Evolutionary conservation across 2,329 filamentous ascomycete species (phyloP).

Genomic region (Biscogniauxia marginata): DNA sequence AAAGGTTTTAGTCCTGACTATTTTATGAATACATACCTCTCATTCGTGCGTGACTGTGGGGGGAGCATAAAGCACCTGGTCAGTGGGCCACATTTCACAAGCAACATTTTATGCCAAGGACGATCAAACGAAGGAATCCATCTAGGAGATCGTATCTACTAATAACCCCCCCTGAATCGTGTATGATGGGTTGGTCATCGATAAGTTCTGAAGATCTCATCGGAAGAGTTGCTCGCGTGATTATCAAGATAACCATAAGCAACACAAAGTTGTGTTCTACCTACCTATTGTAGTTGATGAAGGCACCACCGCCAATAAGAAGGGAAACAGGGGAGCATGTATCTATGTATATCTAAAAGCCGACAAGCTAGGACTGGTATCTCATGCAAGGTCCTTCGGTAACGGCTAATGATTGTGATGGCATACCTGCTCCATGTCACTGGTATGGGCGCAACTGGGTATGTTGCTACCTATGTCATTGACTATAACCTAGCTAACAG

Average conservation of each 20-base stretch:
- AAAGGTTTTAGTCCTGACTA: not conserved
- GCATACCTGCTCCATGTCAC: not conserved
- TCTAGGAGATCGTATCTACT: not conserved
- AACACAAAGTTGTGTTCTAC: not conserved
- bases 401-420: not conserved
- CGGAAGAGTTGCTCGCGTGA: not conserved
- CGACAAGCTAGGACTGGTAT: not conserved
- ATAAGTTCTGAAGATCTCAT: not conserved
- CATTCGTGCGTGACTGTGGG: not conserved
- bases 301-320: not conserved
- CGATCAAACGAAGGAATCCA: not conserved
- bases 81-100: not conserved
- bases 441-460: not conserved
- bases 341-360: not conserved
- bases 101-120: not conserved
- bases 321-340: not conserved
- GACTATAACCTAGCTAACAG: not conserved
- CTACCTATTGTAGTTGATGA: not conserved
- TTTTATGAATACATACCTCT: not conserved
- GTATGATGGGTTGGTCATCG: not conserved
- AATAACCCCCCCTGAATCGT: not conserved
- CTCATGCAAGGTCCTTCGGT: not conserved
- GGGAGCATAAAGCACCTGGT: not conserved
- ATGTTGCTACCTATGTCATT: not conserved
- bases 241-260: not conserved